These are phyloP conservation scores for Chaetomium sp. DNA, from an alignment of 2,329 filamentous ascomycete species.

Conservation along the genomic window DNA sequence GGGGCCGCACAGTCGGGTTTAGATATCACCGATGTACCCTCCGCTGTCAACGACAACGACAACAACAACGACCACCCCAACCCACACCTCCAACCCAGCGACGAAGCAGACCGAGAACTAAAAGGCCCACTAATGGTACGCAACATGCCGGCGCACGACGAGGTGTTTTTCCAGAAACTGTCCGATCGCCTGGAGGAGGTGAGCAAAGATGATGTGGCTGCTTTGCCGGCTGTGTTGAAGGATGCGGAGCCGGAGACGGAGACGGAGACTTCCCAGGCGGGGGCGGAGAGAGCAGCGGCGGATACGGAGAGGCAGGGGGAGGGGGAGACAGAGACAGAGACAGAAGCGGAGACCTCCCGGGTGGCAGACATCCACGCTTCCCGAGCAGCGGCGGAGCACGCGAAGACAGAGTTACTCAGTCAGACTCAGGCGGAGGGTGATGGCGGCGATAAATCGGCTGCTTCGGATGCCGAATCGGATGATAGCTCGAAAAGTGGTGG, in stretches of 20 bases:
- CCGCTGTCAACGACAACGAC: not conserved
- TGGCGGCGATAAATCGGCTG: too few relatives aligned
- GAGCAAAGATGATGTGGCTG: conserved; percentile 37
- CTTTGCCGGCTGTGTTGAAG: conserved; percentile 39
- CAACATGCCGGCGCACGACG: conserved; percentile 51
- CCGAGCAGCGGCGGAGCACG: not conserved
- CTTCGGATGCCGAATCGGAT: conserved; percentile 1
- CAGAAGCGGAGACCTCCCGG: too few relatives aligned
- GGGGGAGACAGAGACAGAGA: too few relatives aligned
- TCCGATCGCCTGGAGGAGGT: conserved; percentile 47
- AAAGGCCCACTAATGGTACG: conserved; percentile 48
- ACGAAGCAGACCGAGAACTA: conserved; percentile 36
- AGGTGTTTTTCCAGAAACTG: conserved; percentile 45
- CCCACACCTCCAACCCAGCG: conserved; percentile 33
- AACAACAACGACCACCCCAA: conserved; percentile 13
- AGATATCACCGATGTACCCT: not conserved
- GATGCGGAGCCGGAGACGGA: conserved; percentile 8
- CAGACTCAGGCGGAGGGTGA: not conserved
- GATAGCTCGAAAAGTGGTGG: conserved; percentile 24
- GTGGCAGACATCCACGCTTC: too few relatives aligned
- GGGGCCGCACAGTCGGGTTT: not conserved
- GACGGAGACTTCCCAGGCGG: not conserved
- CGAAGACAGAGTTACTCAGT: not conserved
- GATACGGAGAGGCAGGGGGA: too few relatives aligned
- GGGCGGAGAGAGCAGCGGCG: not conserved